Evolutionary conservation across 805 yeast species (phyloP).

Genomic region (Kodamaea neixiangensis): DNA sequence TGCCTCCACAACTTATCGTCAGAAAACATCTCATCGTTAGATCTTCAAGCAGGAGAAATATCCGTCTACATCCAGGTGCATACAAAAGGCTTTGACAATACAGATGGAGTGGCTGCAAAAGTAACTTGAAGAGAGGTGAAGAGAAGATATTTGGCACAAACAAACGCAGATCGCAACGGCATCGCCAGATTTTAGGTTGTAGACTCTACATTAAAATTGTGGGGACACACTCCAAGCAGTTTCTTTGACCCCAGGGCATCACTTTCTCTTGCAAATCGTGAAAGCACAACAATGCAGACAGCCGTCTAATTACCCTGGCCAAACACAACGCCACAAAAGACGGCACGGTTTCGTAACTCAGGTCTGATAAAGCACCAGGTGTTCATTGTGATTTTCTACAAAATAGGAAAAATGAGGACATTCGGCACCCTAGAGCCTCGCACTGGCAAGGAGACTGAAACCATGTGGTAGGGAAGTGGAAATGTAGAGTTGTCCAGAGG

Average conservation of each 20-base stretch:
- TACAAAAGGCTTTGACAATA: neutral
- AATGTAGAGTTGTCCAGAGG: no score
- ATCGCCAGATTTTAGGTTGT: neutral
- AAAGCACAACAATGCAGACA: neutral
- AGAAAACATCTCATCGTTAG: neutral
- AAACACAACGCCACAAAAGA: neutral
- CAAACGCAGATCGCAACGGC: no score
- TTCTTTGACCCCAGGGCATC: neutral
- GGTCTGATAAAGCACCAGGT: neutral
- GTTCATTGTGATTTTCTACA: neutral
- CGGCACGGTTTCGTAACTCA: neutral
- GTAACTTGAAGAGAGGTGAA: neutral
- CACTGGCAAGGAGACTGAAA: neutral
- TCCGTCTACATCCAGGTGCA: neutral
- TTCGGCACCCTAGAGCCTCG: neutral
- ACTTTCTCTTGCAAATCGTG: neutral
- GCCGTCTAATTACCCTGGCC: neutral
- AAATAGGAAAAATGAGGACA: constrained; percentile 1
- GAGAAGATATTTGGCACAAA: neutral
- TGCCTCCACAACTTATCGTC: neutral
- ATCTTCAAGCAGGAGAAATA: neutral
- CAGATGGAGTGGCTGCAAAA: neutral
- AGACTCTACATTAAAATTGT: neutral
- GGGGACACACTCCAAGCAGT: no score
- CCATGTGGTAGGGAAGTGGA: no score